Evolutionary conservation across 2,329 filamentous ascomycete genomes (phyloP).

Genomic region (Pseudogymnoascus sp.): DNA sequence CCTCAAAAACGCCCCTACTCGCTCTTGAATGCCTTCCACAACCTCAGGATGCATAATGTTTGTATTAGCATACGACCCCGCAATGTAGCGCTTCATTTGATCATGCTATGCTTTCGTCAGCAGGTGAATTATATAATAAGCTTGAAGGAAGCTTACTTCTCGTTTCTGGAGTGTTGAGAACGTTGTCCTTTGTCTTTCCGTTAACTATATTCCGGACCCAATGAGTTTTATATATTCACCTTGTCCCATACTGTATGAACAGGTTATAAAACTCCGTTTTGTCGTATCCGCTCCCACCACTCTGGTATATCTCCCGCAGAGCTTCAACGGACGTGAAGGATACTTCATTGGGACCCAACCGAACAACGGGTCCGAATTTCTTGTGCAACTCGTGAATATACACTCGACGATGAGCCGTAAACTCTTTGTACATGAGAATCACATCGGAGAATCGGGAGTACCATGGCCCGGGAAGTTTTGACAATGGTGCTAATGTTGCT

Average conservation of each 20-base stretch:
- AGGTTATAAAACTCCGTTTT: constrained; percentile 58
- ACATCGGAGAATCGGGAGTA: constrained; percentile 18
- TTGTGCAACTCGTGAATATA: constrained; percentile 50
- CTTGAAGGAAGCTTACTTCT: constrained; percentile 17
- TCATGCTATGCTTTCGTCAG: constrained; percentile 41
- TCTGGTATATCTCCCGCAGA: constrained; percentile 55
- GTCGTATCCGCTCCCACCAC: constrained; percentile 54
- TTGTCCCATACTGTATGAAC: constrained; percentile 48
- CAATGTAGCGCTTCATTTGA: constrained; percentile 53
- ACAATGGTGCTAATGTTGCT: constrained; percentile 14
- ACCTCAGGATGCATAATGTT: constrained; percentile 52
- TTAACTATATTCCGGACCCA: neutral
- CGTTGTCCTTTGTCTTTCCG: constrained; percentile 26
- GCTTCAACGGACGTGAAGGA: constrained; percentile 48
- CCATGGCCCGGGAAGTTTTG: constrained; percentile 22
- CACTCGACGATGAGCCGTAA: constrained; percentile 41
- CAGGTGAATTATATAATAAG: neutral
- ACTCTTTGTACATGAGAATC: constrained; percentile 36
- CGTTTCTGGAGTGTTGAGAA: constrained; percentile 29
- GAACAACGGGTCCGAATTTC: constrained; percentile 48
- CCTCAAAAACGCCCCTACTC: constrained; percentile 46
- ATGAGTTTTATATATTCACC: constrained; percentile 31
- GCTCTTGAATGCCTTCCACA: constrained; percentile 48
- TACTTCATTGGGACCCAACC: constrained; percentile 50
- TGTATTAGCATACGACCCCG: constrained; percentile 60